A percentile compares a stretch with the other conserved stretches of the same genome.
Evolutionary conservation across 139 green algal species (phyloP).

Genomic region (Haematococcus sp.): DNA sequence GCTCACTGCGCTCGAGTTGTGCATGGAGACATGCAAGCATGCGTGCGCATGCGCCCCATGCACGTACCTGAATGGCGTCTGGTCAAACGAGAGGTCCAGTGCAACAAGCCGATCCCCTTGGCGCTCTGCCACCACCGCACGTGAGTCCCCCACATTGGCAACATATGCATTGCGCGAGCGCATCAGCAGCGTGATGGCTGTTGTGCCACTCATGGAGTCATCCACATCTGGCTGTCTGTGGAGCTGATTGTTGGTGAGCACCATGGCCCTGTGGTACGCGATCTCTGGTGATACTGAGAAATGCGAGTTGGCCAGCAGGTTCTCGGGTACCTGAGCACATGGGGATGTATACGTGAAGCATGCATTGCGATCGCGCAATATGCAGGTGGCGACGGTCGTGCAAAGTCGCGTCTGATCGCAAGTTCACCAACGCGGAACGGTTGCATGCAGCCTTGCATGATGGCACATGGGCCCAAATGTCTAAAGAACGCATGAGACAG

Average conservation of each 20-base stretch:
- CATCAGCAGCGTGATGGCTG: conserved; percentile 75
- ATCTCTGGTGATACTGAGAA: conserved; percentile 42
- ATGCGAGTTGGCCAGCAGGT: conserved; percentile 52
- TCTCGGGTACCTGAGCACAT: conserved; percentile 47
- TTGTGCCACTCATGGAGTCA: conserved; percentile 77
- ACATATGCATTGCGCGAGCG: conserved; percentile 64
- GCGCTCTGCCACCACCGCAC: conserved; percentile 77
- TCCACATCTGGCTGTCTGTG: conserved; percentile 58
- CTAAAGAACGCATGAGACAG: not conserved
- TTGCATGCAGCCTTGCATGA: conserved; percentile 1
- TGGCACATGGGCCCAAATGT: not conserved
- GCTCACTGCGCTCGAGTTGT: too few species aligned
- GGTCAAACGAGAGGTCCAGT: conserved; percentile 73
- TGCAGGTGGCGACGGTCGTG: not conserved
- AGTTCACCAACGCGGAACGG: too few species aligned
- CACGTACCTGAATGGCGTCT: conserved; percentile 79
- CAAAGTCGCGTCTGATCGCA: not conserved
- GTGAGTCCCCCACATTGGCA: conserved; percentile 92
- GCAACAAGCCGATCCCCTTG: conserved; percentile 43
- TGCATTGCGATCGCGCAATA: not conserved
- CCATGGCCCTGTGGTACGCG: conserved; percentile 60
- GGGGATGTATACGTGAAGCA: not conserved
- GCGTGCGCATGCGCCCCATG: too few species aligned
- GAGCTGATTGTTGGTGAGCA: conserved; percentile 77
- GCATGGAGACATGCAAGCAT: too few species aligned